Evolutionary conservation across 2,329 filamentous ascomycete species (phyloP), one percentile per base, ranked within the genome.

Genomic region (Elsinoe batatas): DNA sequence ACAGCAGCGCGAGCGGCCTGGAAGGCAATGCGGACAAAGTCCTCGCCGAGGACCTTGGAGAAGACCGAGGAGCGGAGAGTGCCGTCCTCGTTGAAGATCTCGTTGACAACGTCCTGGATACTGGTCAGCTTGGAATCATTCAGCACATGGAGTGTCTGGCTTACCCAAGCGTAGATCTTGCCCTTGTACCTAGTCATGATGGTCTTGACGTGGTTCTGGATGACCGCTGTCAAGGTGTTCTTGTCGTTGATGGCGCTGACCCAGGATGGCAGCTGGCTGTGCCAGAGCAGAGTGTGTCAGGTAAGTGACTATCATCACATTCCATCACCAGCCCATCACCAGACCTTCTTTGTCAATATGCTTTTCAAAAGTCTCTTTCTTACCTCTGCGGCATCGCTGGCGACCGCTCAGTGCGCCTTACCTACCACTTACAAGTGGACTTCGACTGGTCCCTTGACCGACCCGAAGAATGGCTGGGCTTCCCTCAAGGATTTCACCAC

Each of bases 401-500:
- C 47, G 15, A 51, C 58, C 43, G 54, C 47, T 38, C 49, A 51
- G 22, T 83, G 80, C 68, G 59, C 64, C 30, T 76, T 83, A 37
- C 80, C 80, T 0, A 75, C 79, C 0, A 75, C 68, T 8, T 82
- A 81, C 67, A 66, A 67, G 43, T 83, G 80, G 79, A 76, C 73
- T 33, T 79, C 77, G 10, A 76, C 73, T 5, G 72, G 67, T 1
- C 59, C 72, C 2, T 70, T 84, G 6, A 78, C 79, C 1, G 63
- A 69, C 3, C 80, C 81, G 0, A 75, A 76, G 61, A 69, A 69
- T 1, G 79, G 79, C 15, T 81, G 77, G 78, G 71, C 68, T 2
- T 71, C 79, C 3, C 72, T 85, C 62, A 85, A 85, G 64, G 82
- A 85, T 68, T 84, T 85, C 68, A 82, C 78, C 20, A 63, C 66